Percentiles rank a stretch among this genome's conserved stretches.
phyloP scores from a whole-genome alignment of 495 filamentous ascomycete genomes.

The Neurospora sp. region DNA sequence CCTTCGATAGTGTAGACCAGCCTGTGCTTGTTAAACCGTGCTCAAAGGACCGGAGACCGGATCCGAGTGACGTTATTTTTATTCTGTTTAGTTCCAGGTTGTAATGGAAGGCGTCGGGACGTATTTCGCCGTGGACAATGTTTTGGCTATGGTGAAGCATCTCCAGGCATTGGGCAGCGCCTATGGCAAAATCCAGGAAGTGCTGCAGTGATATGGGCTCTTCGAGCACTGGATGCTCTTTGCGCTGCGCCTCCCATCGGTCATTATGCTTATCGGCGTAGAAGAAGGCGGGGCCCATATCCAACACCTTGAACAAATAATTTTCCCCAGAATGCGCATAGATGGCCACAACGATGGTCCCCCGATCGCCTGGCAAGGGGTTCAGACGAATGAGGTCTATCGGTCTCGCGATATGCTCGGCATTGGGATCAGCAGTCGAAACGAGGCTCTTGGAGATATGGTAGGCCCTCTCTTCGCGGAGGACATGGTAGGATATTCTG shows the following conservation, averaged over 20 bases:
- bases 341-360: conserved; percentile 59
- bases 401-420: conserved; percentile 62
- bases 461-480: conserved; percentile 75
- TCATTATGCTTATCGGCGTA: conserved; percentile 41
- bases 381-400: conserved; percentile 62
- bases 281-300: conserved; percentile 69
- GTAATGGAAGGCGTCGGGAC: conserved; percentile 82
- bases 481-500: conserved; percentile 64
- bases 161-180: conserved; percentile 74
- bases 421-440: conserved; percentile 60
- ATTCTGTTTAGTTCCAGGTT: conserved; percentile 55
- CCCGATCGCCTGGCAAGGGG: conserved; percentile 51
- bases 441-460: conserved; percentile 65
- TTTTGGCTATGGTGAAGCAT: conserved; percentile 75
- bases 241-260: conserved; percentile 29
- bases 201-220: conserved; percentile 55
- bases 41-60: conserved; percentile 75
- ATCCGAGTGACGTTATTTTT: conserved; percentile 74
- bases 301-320: conserved; percentile 55
- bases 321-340: conserved; percentile 72
- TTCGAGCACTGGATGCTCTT: conserved; percentile 32
- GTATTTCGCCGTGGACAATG: conserved; percentile 77
- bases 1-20: conserved; percentile 69
- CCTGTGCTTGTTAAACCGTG: conserved; percentile 74
- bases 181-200: conserved; percentile 84